Evolutionary conservation across 345 rosid species (phyloP).

Genomic region (Draba incana): DNA sequence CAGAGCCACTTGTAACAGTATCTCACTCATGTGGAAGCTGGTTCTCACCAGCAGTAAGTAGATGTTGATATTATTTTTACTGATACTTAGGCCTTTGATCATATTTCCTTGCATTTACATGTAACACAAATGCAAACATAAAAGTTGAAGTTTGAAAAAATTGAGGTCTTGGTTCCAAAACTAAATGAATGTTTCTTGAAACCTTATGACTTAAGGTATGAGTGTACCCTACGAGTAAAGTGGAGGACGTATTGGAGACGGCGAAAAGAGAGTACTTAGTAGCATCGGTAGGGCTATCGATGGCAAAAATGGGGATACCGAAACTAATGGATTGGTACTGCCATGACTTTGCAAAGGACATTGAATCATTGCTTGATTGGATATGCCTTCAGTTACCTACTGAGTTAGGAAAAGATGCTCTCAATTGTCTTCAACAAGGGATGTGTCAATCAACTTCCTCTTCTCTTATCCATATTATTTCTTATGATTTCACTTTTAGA

Average conservation of each 20-base stretch:
- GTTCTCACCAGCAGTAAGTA: constrained; percentile 96
- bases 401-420: constrained; percentile 69
- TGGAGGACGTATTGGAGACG: constrained; percentile 64
- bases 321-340: constrained; percentile 82
- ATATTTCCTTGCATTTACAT: background rate
- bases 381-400: constrained; percentile 82
- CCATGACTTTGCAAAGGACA: constrained; percentile 84
- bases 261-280: constrained; percentile 80
- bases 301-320: constrained; percentile 60
- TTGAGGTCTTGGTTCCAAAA: background rate
- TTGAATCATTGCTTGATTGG: constrained; percentile 83
- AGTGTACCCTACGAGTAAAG: constrained; percentile 66
- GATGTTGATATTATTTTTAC: background rate
- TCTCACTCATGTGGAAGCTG: constrained; percentile 92
- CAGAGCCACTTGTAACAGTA: constrained; percentile 83
- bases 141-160: background rate
- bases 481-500: constrained; percentile 79
- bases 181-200: background rate
- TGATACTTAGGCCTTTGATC: background rate
- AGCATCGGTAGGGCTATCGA: constrained; percentile 71
- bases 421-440: constrained; percentile 63
- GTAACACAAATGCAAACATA: background rate
- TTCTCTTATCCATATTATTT: constrained; percentile 59
- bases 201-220: constrained; percentile 53
- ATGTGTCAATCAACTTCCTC: constrained; percentile 50